A percentile compares a stretch with the other conserved stretches of the same genome.
These are phyloP conservation scores for Flagelloscypha sp. DNA, from an alignment of 768 basidiomycete genomes.

Conservation along the genomic window DNA sequence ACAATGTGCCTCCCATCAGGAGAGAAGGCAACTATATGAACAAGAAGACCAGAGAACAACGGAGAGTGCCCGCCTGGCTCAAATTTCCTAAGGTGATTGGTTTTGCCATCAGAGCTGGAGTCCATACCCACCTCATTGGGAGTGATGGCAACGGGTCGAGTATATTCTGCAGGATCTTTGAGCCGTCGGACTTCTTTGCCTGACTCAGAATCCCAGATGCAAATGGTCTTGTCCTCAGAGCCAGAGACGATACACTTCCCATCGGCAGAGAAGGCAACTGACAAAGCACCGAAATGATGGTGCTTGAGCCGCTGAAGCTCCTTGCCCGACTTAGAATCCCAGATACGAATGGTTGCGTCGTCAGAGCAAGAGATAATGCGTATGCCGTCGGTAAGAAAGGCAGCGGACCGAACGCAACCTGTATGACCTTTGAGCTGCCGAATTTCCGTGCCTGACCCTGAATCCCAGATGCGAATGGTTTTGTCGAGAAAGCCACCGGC, in stretches of 20 bases:
- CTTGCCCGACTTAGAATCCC: slow-evolving; percentile 4
- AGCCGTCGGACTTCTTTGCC: neutral
- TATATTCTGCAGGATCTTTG: no score
- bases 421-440: neutral
- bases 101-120: no score
- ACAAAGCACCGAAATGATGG: neutral
- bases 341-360: slow-evolving; percentile 2
- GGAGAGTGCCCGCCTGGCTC: no score
- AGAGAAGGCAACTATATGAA: slow-evolving; percentile 17
- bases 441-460: slow-evolving; percentile 3
- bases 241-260: neutral
- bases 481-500: neutral
- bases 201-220: neutral
- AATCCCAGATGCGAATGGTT: neutral
- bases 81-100: no score
- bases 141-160: no score
- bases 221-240: neutral
- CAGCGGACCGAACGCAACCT: neutral
- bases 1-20: slow-evolving; percentile 18
- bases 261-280: slow-evolving; percentile 1
- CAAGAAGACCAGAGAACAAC: no score
- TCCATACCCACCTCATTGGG: no score
- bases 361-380: neutral
- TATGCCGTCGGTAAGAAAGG: slow-evolving; percentile 2
- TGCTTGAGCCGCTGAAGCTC: neutral